phyloP scores from a whole-genome alignment of 805 yeast genomes.

The Vanderwaltozyma yarrowii region DNA sequence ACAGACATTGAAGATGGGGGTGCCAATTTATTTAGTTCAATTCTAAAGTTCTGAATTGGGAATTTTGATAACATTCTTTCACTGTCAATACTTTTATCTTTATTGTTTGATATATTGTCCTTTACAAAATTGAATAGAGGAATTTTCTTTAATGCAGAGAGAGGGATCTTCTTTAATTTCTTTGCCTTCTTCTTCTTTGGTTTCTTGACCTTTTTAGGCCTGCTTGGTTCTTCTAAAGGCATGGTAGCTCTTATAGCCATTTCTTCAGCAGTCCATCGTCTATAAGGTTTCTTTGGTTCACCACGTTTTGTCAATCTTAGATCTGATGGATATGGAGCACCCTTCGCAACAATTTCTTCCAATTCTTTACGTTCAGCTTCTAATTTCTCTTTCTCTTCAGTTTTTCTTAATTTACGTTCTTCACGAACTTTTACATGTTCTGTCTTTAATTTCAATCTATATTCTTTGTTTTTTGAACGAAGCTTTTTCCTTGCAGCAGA shows the following conservation, averaged over 20 bases:
- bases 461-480: slow-evolving; percentile 13
- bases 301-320: slow-evolving; percentile 25
- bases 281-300: slow-evolving; percentile 26
- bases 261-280: slow-evolving; percentile 27
- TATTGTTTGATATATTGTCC: not conserved
- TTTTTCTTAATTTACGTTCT: slow-evolving; percentile 14
- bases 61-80: not conserved
- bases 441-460: slow-evolving; percentile 8
- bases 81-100: not conserved
- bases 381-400: slow-evolving; percentile 12
- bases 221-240: slow-evolving; percentile 11
- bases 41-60: not conserved
- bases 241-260: slow-evolving; percentile 17
- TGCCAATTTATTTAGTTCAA: not conserved
- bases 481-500: slow-evolving; percentile 18
- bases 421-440: slow-evolving; percentile 9
- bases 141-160: slow-evolving; percentile 18
- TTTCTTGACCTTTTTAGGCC: slow-evolving; percentile 13
- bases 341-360: slow-evolving; percentile 23
- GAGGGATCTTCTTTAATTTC: slow-evolving; percentile 16
- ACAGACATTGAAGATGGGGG: slow-evolving; percentile 3
- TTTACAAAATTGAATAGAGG: slow-evolving; percentile 20
- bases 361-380: slow-evolving; percentile 21
- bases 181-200: slow-evolving; percentile 12
- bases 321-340: slow-evolving; percentile 28